Percentiles rank a stretch among this genome's conserved stretches.
Evolutionary conservation across 768 basidiomycete species (phyloP).

Genomic region (Mycena filopes): DNA sequence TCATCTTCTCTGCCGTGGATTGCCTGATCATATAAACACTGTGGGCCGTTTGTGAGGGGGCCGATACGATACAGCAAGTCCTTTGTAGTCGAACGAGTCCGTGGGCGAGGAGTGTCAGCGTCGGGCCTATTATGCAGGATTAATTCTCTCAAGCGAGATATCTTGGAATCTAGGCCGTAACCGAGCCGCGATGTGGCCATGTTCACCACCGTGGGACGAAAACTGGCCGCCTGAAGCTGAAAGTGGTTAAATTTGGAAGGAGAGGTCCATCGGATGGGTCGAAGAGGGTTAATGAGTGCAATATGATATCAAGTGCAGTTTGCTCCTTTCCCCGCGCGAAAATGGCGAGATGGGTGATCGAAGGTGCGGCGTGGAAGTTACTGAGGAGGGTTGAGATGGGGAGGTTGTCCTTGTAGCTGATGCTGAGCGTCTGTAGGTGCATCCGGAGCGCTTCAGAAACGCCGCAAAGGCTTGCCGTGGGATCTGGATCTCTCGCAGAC

Average conservation of each 20-base stretch:
- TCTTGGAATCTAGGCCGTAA: neutral
- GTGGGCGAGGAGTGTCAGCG: neutral
- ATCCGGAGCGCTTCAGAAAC: conserved; percentile 19
- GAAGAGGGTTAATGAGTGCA: conserved; percentile 5
- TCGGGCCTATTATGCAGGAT: conserved; percentile 1
- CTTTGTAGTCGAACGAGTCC: neutral
- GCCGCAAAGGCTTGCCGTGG: conserved; percentile 13
- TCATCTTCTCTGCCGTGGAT: neutral
- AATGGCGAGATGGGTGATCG: conserved; percentile 8
- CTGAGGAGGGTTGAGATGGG: conserved; percentile 3
- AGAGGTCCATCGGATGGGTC: neutral
- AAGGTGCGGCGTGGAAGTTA: conserved; percentile 9
- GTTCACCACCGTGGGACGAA: conserved; percentile 12
- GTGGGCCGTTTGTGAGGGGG: conserved; percentile 6
- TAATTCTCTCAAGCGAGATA: conserved; percentile 2
- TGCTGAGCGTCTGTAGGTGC: neutral
- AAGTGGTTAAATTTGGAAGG: conserved; percentile 15
- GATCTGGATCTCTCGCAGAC: conserved; percentile 11
- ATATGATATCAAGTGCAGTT: neutral
- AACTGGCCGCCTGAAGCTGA: conserved; percentile 14
- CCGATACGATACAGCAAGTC: neutral
- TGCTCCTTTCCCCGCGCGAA: conserved; percentile 7
- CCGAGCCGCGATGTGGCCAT: conserved; percentile 21
- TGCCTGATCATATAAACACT: conserved; percentile 1
- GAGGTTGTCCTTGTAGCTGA: conserved; percentile 19